Base-by-base conservation (phyloP, 192 early-diverging fungal genomes). In the Backusella luteola region DNA sequence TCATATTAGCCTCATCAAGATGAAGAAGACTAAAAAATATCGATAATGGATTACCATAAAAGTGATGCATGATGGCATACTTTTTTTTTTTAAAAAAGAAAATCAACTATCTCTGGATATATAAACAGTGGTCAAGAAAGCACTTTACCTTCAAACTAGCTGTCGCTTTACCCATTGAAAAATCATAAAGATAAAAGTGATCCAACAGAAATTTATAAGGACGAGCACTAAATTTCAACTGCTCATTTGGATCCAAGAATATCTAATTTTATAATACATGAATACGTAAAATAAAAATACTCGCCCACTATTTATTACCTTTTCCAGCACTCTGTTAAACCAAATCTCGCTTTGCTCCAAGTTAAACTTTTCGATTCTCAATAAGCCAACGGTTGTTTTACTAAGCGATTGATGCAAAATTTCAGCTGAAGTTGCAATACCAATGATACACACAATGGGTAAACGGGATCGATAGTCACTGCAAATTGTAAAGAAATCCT, bases 21-120 rank as follows among this genome's bases (percentile, higher is more conserved):
- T 19, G 53, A 39, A 74, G 46, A 14, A 76, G 39, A 26, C 52
- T 34, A 17, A 79, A 73, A 36, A 84, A 80, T 14, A 72, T 71
- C 76, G 92, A 94, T 66, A 97, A 88, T 3, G 96, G 94, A 77
- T 95, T 95, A 0, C 90, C 86, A 74, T 93, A 97, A 75, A 88
- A 98, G 77, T 95, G 91, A 75, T 94, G 92, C 94, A 96, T 95
- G 17, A 92, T 77, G 0, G 93, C 89, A 80, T 93, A 97, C 89
- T 97, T 82, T 34, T 39, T 39, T 52, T 3, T 12, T 46, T 2
- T 19, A 42, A 12, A 6, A 6, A 49, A n/a, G 0, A 49, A 49
- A n/a, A n/a, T 49, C 46, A 49, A 49, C 7, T 49, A 19, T 49
- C 46, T 49, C 19, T 7, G 46, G 4, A 5, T 44, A 44, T 63